phyloP scores from a whole-genome alignment of 441 rosid species.

The Hura crepitans region DNA sequence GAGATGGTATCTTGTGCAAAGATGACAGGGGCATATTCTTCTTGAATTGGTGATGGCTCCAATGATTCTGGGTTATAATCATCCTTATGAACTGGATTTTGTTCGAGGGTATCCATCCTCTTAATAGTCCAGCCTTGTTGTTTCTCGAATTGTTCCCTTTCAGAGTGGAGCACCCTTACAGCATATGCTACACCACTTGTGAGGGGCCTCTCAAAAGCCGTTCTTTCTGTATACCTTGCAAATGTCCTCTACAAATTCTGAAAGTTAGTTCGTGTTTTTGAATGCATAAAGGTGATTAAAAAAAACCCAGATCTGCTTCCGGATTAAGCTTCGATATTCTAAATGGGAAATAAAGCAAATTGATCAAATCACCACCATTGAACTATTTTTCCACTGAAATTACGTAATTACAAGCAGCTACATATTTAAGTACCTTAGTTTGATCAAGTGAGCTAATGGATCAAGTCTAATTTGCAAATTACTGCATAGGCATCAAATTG shows the following conservation, averaged over 20 bases:
- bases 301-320: slow-evolving; percentile 18
- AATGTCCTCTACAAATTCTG: slow-evolving; percentile 56
- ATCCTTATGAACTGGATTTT: slow-evolving; percentile 77
- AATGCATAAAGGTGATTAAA: slow-evolving; percentile 9
- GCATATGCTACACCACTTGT: slow-evolving; percentile 99
- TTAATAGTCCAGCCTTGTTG: slow-evolving; percentile 88
- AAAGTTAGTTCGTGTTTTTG: slow-evolving; percentile 35
- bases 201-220: slow-evolving; percentile 94
- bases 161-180: slow-evolving; percentile 77
- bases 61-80: slow-evolving; percentile 48
- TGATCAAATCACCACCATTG: slow-evolving; percentile 12
- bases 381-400: slow-evolving; percentile 6
- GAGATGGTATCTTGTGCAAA: slow-evolving; percentile 90
- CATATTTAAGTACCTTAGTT: slow-evolving; percentile 17
- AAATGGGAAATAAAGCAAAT: slow-evolving; percentile 8
- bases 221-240: slow-evolving; percentile 85
- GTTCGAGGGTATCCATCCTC: slow-evolving; percentile 64
- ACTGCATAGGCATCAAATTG: neutral
- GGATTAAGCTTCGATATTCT: slow-evolving; percentile 11
- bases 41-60: slow-evolving; percentile 75
- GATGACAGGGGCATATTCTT: slow-evolving; percentile 95
- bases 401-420: neutral
- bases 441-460: slow-evolving; percentile 4
- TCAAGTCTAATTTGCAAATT: slow-evolving; percentile 2
- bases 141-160: slow-evolving; percentile 84